phyloP scores from a whole-genome alignment of 2,329 filamentous ascomycete genomes.

The Venturia aucupariae region DNA sequence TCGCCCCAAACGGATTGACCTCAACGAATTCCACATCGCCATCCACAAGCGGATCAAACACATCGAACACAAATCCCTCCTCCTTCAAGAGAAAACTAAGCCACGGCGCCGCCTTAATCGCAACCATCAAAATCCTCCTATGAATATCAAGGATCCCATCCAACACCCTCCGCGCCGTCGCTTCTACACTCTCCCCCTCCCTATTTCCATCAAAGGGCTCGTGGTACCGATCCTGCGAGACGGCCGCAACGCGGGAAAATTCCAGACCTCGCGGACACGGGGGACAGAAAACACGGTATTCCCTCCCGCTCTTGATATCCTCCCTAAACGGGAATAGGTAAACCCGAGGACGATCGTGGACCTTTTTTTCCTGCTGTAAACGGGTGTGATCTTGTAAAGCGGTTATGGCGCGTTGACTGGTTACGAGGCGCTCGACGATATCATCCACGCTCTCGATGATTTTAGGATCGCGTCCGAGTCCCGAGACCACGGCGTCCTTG shows the following conservation, averaged over 20 bases:
- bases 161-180: not conserved
- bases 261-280: not conserved
- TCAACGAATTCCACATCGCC: not conserved
- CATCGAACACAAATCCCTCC: not conserved
- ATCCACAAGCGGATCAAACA: not conserved
- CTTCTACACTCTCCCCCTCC: not conserved
- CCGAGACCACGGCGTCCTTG: too few species aligned
- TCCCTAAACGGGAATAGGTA: not conserved
- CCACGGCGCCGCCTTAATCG: not conserved
- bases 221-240: not conserved
- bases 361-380: not conserved
- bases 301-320: not conserved
- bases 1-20: not conserved
- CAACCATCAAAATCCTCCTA: not conserved
- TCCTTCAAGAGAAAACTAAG: not conserved
- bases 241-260: not conserved
- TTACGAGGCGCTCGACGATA: too few species aligned
- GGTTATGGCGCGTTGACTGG: too few species aligned
- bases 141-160: not conserved
- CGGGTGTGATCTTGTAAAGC: too few species aligned
- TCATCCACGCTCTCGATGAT: too few species aligned
- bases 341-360: not conserved
- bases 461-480: too few species aligned
- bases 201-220: not conserved
- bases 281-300: not conserved